Evolutionary conservation across 78 protist genomes (phyloP), one percentile per base, ranked within the genome.

Genomic region (Capsaspora owczarzaki): DNA sequence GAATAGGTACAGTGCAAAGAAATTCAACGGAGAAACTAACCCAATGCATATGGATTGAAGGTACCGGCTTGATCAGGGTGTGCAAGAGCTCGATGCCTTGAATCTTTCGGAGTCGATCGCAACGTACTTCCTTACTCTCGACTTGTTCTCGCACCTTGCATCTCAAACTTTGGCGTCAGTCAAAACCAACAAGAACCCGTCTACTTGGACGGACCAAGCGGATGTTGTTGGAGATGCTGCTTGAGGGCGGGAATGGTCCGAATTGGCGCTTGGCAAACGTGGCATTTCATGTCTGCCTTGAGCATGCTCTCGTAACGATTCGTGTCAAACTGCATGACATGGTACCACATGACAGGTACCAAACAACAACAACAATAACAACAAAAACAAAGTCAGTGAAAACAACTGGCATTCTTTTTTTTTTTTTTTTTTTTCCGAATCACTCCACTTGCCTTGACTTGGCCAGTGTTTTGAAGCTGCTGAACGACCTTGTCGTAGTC

Each of bases 381-480:
- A 6, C 23, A 40, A 40, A 68, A 68, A 33, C 43, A 35, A 14
- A 40, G 14, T 25, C 35, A 25, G 66, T 10, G 33, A 25, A 25
- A 56, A 16, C 4, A 25, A 16, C 66, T 20, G 10, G 56, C 16
- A 16, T 16, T 16, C 56, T 49, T 49, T 49, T 16, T 10, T 16
- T 49, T 49, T 49, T 20, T 20, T 49, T 12, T 46, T 12, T 5
- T 46, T 12, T 5, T 61, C 5, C 1, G 12, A 14, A 61, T 25
- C 47, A 33, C 3, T 20, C 61, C 40, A 66, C 83, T 0, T 41
- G 82, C 90, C 47, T 38, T 44, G 22, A 84, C 68, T 27, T 27
- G 31, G 25, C 56, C 44, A 63, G 78, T 69, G 20, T 1, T 0
- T 31, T 83, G 43, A 12, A 87, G 61, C 33, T 16, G 42, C 0